phyloP scores from a whole-genome alignment of 371 early-diverging fungal genomes.

The Blastocladiella emersonii region DNA sequence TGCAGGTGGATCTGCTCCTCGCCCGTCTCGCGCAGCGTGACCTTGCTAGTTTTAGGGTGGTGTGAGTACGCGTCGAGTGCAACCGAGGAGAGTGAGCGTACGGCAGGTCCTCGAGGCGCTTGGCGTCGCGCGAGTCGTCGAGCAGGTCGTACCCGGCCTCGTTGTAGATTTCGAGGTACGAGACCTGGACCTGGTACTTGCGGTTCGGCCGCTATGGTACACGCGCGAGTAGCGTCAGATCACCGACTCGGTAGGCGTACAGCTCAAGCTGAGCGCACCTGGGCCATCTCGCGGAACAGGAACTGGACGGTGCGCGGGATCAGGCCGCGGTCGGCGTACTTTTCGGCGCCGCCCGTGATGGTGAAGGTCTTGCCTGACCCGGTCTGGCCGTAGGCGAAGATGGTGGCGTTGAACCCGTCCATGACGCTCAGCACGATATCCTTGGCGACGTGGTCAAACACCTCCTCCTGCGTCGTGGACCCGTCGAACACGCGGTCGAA shows the following conservation, averaged over 20 bases:
- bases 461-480: conserved; percentile 35
- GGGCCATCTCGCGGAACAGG: conserved; percentile 30
- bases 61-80: background rate
- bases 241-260: background rate
- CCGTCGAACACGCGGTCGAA: conserved; percentile 43
- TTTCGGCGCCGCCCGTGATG: conserved; percentile 45
- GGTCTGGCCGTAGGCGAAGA: conserved; percentile 55
- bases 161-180: conserved; percentile 62
- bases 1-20: conserved; percentile 34
- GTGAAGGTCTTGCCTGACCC: conserved; percentile 69
- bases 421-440: conserved; percentile 37
- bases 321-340: conserved; percentile 38
- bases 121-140: conserved; percentile 31
- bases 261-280: conserved; percentile 8
- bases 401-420: conserved; percentile 54
- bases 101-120: conserved; percentile 40
- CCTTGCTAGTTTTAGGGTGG: conserved; percentile 15
- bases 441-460: conserved; percentile 44
- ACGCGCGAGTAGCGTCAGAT: background rate
- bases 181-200: conserved; percentile 26
- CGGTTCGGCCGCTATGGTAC: conserved; percentile 14
- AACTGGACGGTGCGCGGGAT: conserved; percentile 39
- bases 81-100: conserved; percentile 4
- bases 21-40: conserved; percentile 38
- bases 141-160: conserved; percentile 50